Percentiles rank a stretch among this genome's conserved stretches.
These are phyloP conservation scores for Pinguiococcus pyrenoidosus DNA, from an alignment of 108 stramenopile genomes.

Conservation along the genomic window DNA sequence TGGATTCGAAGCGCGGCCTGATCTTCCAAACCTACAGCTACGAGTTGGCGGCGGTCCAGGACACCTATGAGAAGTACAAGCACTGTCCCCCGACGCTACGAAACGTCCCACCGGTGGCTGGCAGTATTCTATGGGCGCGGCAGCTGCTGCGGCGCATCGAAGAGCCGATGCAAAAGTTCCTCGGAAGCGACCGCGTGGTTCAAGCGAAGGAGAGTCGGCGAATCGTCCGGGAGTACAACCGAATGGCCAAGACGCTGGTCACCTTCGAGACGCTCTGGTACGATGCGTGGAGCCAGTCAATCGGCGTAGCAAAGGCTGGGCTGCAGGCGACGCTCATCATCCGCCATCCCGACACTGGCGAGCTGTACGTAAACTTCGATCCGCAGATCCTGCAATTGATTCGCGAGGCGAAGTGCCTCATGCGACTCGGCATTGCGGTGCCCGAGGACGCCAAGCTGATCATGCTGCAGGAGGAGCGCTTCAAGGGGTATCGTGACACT, in stretches of 20 bases:
- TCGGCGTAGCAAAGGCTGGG: conserved; percentile 42
- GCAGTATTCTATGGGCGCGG: conserved; percentile 48
- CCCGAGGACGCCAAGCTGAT: conserved; percentile 43
- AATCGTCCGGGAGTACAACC: no score
- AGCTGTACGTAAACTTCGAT: conserved; percentile 51
- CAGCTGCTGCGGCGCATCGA: conserved; percentile 45
- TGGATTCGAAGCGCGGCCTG: conserved; percentile 31
- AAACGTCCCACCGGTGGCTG: conserved; percentile 54
- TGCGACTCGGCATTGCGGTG: conserved; percentile 33
- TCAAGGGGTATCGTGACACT: conserved; percentile 30
- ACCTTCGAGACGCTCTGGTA: conserved; percentile 56
- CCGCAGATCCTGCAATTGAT: conserved; percentile 48
- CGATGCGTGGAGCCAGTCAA: conserved; percentile 44
- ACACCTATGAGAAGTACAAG: conserved; percentile 42
- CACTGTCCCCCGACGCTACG: conserved; percentile 38
- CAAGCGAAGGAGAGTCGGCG: no score
- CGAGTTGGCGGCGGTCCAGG: conserved; percentile 37
- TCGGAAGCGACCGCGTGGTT: no score
- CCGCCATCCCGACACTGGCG: conserved; percentile 31
- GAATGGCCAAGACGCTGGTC: conserved; percentile 44
- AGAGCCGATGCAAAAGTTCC: conserved; percentile 51
- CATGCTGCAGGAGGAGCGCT: conserved; percentile 35
- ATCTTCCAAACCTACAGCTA: conserved; percentile 49
- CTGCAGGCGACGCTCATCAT: conserved; percentile 48
- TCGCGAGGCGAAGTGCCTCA: conserved; percentile 45